Base-by-base conservation (phyloP, 2,329 filamentous ascomycete genomes). In the Allantophomopsis cytisporea region DNA sequence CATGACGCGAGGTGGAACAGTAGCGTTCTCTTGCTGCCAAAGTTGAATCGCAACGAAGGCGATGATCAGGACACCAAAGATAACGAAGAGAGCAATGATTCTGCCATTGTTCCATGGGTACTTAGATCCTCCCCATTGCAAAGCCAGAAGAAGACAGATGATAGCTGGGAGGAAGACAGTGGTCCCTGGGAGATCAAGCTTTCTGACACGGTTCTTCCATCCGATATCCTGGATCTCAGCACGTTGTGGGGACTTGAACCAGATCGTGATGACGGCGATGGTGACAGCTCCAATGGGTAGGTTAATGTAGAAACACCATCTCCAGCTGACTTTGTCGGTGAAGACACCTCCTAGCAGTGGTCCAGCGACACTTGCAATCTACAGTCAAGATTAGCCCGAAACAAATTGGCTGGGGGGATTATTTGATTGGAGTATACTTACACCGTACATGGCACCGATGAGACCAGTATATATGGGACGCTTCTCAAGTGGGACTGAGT, bases 101-200 rank as follows among this genome's bases (percentile, higher is more conserved):
- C 49, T 49, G 8, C 43, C 48, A 23, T 48, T 56, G 50, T 53
- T 2, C 62, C 57, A 13, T 58, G 2, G 11, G 54, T 64, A 67
- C 5, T 56, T 55, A 40, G 71, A 71, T 40, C 65, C 65, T 59
- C 60, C 59, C 37, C 35, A 44, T 33, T 60, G 43, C 13, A 44
- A 35, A 13, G 43, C 43, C 8, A 44, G 35, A 13, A 44, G 62
- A 2, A 65, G 49, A 38, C 55, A 60, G 49, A 61, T 13, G 56
- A 48, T 21, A 36, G 36, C 42, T 36, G 46, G 41, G 17, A 49
- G 43, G 31, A 55, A 43, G 18, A 56, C 38, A 12, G 51, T 40
- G 13, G 44, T 47, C 2, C 58, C 57, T 11, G 56, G 42, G 10
- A 54, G 42, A 40, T 59, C 56, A 32, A 55, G 50, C 45, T 66